Percentiles rank a stretch among this genome's conserved stretches.
Evolutionary conservation across 2,329 filamentous ascomycete species (phyloP).

Genomic region (Madurella mycetomatis): DNA sequence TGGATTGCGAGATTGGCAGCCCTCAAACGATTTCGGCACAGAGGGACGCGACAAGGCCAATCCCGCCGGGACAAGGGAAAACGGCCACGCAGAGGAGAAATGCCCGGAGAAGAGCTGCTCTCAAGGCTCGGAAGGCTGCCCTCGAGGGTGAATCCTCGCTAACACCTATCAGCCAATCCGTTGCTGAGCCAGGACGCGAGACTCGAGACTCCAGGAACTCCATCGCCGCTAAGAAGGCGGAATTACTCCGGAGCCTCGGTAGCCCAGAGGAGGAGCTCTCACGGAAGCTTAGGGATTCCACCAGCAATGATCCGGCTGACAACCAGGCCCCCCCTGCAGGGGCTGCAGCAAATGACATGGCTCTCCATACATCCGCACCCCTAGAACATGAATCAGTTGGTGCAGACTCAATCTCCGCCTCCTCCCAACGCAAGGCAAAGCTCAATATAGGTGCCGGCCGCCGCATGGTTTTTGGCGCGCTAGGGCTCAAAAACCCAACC

Average conservation of each 20-base stretch:
- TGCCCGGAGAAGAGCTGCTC: slow-evolving; percentile 39
- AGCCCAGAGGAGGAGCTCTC: background rate
- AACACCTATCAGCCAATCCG: background rate
- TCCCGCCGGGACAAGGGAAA: slow-evolving; percentile 30
- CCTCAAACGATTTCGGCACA: background rate
- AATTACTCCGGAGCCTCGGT: slow-evolving; percentile 31
- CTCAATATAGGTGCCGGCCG: slow-evolving; percentile 55
- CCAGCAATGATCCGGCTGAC: background rate
- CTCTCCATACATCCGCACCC: too few species aligned
- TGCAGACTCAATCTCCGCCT: slow-evolving; percentile 12
- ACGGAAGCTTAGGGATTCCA: background rate
- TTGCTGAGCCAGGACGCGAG: background rate
- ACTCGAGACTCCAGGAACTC: background rate
- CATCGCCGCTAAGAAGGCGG: slow-evolving; percentile 36
- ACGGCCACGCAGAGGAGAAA: slow-evolving; percentile 49
- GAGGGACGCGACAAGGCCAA: background rate
- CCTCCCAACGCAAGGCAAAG: slow-evolving; percentile 31
- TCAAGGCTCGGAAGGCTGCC: slow-evolving; percentile 16
- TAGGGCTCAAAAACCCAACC: slow-evolving; percentile 66
- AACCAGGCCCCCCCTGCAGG: background rate
- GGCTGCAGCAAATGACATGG: background rate
- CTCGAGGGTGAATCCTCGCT: background rate
- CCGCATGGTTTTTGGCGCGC: slow-evolving; percentile 66
- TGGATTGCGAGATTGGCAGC: background rate
- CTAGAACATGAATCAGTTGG: background rate